These are phyloP conservation scores for Trypanosoma cruzi DNA, from an alignment of 208 protist genomes.

Conservation along the genomic window DNA sequence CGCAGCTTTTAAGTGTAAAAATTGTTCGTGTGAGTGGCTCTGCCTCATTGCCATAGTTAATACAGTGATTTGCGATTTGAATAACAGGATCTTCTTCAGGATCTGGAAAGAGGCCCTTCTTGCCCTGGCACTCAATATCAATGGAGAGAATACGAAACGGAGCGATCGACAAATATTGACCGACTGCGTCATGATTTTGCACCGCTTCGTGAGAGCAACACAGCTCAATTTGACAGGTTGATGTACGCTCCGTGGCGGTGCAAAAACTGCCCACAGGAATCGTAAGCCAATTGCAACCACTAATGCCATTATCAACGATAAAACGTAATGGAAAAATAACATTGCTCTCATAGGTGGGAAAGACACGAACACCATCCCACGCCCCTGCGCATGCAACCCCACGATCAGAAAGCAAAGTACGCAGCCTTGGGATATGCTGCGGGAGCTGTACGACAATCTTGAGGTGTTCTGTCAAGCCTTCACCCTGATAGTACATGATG, in stretches of 20 bases:
- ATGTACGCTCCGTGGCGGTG: constrained; percentile 42
- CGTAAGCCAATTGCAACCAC: constrained; percentile 95
- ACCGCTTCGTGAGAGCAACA: constrained; percentile 89
- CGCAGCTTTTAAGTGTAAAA: constrained; percentile 96
- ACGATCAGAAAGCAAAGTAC: constrained; percentile 71
- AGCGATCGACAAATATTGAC: constrained; percentile 96
- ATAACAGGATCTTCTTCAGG: constrained; percentile 99
- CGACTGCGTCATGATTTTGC: constrained; percentile 82
- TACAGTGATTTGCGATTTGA: constrained; percentile 98
- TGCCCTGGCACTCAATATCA: constrained; percentile 99
- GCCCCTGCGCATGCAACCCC: constrained; percentile 68
- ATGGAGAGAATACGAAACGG: constrained; percentile 99
- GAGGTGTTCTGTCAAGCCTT: constrained; percentile 59
- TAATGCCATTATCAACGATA: constrained; percentile 98
- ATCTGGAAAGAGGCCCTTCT: constrained; percentile 98
- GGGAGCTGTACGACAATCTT: constrained; percentile 91
- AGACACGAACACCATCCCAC: constrained; percentile 83
- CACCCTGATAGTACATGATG: constrained; percentile 81
- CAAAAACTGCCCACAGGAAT: constrained; percentile 76
- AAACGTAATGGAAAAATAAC: constrained; percentile 98
- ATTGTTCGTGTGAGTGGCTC: constrained; percentile 73
- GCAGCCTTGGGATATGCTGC: constrained; percentile 89
- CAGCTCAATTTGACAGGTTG: constrained; percentile 93
- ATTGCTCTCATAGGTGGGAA: constrained; percentile 98
- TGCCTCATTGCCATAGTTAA: constrained; percentile 83